Evolutionary conservation across 2,329 filamentous ascomycete species (phyloP).

Genomic region (Arthroderma uncinatum): DNA sequence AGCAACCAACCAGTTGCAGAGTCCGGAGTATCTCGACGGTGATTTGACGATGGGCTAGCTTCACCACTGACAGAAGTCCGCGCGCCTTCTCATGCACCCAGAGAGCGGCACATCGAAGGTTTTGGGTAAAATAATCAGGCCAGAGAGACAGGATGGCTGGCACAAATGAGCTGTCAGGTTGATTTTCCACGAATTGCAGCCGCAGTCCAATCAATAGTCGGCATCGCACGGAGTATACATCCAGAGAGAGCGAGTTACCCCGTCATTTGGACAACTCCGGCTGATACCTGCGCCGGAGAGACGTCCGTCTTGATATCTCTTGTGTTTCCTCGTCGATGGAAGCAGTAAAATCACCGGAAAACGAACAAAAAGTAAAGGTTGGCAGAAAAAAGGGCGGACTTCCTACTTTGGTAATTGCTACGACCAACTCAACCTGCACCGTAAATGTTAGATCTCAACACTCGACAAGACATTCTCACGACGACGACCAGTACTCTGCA

Average conservation of each 20-base stretch:
- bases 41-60: neutral
- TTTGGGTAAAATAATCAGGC: neutral
- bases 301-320: neutral
- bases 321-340: neutral
- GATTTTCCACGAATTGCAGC: neutral
- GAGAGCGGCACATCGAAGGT: neutral
- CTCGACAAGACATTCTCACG: neutral
- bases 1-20: neutral
- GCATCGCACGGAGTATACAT: neutral
- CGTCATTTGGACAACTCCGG: neutral
- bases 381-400: neutral
- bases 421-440: neutral
- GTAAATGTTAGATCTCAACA: neutral
- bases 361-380: neutral
- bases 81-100: neutral
- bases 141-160: neutral
- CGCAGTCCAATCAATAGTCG: neutral
- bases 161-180: neutral
- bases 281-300: neutral
- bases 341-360: neutral
- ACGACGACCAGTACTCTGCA: too few relatives aligned
- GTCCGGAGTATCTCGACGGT: neutral
- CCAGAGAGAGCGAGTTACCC: neutral
- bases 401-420: neutral
- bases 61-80: neutral